phyloP scores from a whole-genome alignment of 345 rosid genomes.

The Eucalyptus paniculata region DNA sequence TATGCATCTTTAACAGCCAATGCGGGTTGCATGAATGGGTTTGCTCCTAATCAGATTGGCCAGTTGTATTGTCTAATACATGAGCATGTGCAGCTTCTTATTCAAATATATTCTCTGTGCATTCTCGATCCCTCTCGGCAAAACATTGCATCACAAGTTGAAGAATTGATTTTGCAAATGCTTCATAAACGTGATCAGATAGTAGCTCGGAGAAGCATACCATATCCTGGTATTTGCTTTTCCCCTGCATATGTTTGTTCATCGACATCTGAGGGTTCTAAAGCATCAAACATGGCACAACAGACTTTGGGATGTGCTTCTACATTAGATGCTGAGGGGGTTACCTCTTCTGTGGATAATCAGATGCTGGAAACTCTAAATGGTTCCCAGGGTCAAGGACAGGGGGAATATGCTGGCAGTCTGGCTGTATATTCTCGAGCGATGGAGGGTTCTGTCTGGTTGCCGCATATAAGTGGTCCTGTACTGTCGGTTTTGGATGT shows the following conservation, averaged over 20 bases:
- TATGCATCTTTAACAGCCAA: slow-evolving; percentile 7
- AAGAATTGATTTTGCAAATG: slow-evolving; percentile 60
- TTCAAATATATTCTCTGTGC: slow-evolving; percentile 79
- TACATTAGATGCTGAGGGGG: neutral
- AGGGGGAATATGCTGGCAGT: neutral
- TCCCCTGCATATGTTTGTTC: slow-evolving; percentile 21
- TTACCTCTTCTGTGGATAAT: neutral
- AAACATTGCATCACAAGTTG: slow-evolving; percentile 53
- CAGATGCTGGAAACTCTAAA: slow-evolving; percentile 9
- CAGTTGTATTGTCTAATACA: slow-evolving; percentile 69
- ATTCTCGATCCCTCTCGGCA: slow-evolving; percentile 64
- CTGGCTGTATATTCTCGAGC: slow-evolving; percentile 9
- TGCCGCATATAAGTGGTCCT: slow-evolving; percentile 24
- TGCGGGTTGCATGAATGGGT: slow-evolving; percentile 32
- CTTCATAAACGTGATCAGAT: slow-evolving; percentile 44
- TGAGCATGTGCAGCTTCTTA: slow-evolving; percentile 86
- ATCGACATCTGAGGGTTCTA: slow-evolving; percentile 20
- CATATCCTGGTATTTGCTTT: slow-evolving; percentile 42
- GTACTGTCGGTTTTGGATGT: slow-evolving; percentile 44
- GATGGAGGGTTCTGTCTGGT: slow-evolving; percentile 18
- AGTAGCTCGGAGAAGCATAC: slow-evolving; percentile 28
- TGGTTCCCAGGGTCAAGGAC: neutral
- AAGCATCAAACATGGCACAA: neutral
- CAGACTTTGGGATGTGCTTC: neutral
- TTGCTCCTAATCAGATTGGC: slow-evolving; percentile 55